Conservation (phyloP, 2,329 filamentous ascomycete species). For the Calonectria hongkongensis region DNA sequence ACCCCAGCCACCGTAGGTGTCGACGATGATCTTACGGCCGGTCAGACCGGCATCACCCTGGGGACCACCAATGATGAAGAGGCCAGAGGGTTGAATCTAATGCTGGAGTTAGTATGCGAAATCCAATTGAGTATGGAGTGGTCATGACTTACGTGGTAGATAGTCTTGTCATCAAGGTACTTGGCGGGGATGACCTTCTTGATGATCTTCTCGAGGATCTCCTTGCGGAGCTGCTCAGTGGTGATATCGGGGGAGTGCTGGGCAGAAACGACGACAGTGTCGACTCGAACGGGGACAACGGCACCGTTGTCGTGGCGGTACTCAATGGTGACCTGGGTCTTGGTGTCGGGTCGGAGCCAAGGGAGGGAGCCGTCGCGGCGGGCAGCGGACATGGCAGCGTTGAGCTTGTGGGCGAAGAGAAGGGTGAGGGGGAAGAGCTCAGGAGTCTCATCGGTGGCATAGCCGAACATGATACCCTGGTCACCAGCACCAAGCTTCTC, state of each 20-base stretch:
- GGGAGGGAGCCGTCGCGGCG: slow-evolving; percentile 90
- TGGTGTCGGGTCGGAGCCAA: slow-evolving; percentile 98
- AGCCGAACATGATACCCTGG: slow-evolving; percentile 99
- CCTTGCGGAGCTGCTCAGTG: slow-evolving; percentile 93
- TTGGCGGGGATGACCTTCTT: slow-evolving; percentile 94
- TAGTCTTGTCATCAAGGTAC: slow-evolving; percentile 93
- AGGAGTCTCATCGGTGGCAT: slow-evolving; percentile 99
- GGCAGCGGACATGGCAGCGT: slow-evolving; percentile 93
- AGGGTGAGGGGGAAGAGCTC: slow-evolving; percentile 97
- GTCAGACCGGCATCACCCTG: slow-evolving; percentile 99
- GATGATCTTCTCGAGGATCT: slow-evolving; percentile 98
- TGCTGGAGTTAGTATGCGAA: slow-evolving; percentile 9
- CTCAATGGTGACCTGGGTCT: slow-evolving; percentile 99
- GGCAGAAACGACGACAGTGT: slow-evolving; percentile 97
- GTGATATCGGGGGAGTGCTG: slow-evolving; percentile 93
- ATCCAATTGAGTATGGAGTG: background rate
- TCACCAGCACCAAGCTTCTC: slow-evolving; percentile 99
- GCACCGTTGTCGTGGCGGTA: slow-evolving; percentile 97
- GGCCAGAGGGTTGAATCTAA: slow-evolving; percentile 94
- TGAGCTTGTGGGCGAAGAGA: slow-evolving; percentile 96
- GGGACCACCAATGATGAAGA: slow-evolving; percentile 99
- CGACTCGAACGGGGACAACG: slow-evolving; percentile 92
- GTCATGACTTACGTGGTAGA: slow-evolving; percentile 88
- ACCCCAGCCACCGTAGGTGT: slow-evolving; percentile 99
- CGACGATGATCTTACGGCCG: slow-evolving; percentile 99